Evolutionary conservation across 1,139 yeast species (phyloP).

Genomic region (Hansenula lynferdii): DNA sequence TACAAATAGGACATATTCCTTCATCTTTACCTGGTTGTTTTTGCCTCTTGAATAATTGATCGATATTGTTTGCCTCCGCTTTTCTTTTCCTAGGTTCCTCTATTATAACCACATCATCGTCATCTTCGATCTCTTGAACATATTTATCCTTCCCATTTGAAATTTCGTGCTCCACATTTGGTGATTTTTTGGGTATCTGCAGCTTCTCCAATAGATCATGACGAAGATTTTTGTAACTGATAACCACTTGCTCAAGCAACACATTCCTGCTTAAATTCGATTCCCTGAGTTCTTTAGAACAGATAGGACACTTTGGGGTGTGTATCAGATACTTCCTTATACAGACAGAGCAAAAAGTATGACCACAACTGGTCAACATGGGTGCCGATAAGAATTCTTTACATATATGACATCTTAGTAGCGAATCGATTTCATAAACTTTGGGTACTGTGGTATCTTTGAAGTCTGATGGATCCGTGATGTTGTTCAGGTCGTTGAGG

Average conservation of each 20-base stretch:
- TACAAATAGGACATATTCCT: conserved; percentile 73
- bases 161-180: too few species aligned
- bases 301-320: conserved; percentile 71
- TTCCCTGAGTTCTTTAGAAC: conserved; percentile 68
- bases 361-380: conserved; percentile 80
- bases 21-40: conserved; percentile 20
- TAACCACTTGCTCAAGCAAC: conserved; percentile 67
- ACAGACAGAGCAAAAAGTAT: conserved; percentile 88
- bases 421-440: conserved; percentile 58
- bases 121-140: conserved; percentile 18
- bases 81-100: conserved; percentile 18
- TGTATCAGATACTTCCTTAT: conserved; percentile 65
- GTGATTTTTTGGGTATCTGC: neutral
- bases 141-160: too few species aligned
- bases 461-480: conserved; percentile 77
- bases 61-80: conserved; percentile 5
- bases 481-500: conserved; percentile 16
- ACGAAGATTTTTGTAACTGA: conserved; percentile 47
- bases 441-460: conserved; percentile 45
- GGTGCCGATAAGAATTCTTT: conserved; percentile 83
- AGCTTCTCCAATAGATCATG: conserved; percentile 18
- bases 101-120: conserved; percentile 26
- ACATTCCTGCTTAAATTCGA: conserved; percentile 65
- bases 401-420: conserved; percentile 83
- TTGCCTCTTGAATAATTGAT: conserved; percentile 8